Evolutionary conservation across 768 basidiomycete species (phyloP), one percentile per base, ranked within the genome.

Genomic region (Cystofilobasidium macerans): DNA sequence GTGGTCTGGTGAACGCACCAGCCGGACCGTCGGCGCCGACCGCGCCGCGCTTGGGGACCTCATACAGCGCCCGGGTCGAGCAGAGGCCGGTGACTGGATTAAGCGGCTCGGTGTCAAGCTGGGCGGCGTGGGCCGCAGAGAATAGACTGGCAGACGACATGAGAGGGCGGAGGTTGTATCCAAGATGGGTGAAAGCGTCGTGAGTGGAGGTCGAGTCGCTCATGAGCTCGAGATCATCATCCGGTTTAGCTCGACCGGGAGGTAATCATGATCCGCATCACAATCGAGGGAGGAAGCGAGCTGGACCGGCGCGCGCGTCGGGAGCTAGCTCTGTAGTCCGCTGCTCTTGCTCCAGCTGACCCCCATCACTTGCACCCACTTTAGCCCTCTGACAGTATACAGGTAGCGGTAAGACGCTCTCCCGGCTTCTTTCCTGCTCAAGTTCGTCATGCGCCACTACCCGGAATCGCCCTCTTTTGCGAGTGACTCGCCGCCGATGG

Each of bases 401-500:
- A 14, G 14, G 36, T 14, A n/a, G 9, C 38, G 8, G 9, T 16
- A 40, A 16, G 9, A 40, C 43, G 6, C 20, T 45, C 20, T 11
- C 45, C n/a, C 2, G 4, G 4, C 45, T 7, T 7, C 20, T n/a
- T 20, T 5, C 42, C 42, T 4, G 12, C 42, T 18, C 12, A 12
- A 8, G 42, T 4, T 13, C 12, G 12, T 20, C 38, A 60, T 60
- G 58, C 58, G 40, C n/a, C 43, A 59, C 57, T 65, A 65, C 57
- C 30, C 57, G 18, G 36, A 32, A 1, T 65, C 64, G 1, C 36
- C 64, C 2, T 42, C 64, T 5, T 51, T 35, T 26, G 47, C 64
- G n/a, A 36, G 57, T 20, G 43, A n/a, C 57, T 59, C 64, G 24
- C 64, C 64, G 18, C 30, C 64, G 0, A 48, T 56, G 20, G 28